These are phyloP conservation scores for Cystobasidium sp. DNA, from an alignment of 1,284 basidiomycete genomes.

Conservation along the genomic window DNA sequence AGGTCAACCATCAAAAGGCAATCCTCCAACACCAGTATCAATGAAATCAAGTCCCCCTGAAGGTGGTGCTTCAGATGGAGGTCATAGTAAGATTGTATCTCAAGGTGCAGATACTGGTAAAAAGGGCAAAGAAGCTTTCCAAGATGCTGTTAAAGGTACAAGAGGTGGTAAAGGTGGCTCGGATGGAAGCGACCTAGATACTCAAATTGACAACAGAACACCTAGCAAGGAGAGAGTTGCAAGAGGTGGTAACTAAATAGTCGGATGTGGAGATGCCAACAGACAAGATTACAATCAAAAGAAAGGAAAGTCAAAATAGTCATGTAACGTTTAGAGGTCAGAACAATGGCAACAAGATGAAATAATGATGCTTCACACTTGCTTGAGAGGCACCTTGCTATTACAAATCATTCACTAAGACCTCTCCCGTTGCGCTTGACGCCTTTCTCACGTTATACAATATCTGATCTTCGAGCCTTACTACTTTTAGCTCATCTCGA, in stretches of 20 bases:
- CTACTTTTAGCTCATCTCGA: constrained; percentile 36
- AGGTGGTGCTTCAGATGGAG: constrained; percentile 8
- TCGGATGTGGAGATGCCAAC: background rate
- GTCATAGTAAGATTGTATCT: constrained; percentile 27
- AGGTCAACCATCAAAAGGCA: constrained; percentile 34
- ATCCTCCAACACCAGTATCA: constrained; percentile 26
- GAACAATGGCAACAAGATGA: too few relatives aligned
- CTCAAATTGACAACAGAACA: constrained; percentile 35
- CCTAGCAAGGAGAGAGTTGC: constrained; percentile 36
- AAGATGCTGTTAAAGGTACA: constrained; percentile 41
- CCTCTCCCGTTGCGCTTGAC: too few relatives aligned
- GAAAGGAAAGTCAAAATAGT: too few relatives aligned
- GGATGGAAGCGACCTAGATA: constrained; percentile 19
- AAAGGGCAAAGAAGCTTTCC: constrained; percentile 43
- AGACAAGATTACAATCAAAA: background rate
- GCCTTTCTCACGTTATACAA: background rate
- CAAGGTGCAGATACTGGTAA: constrained; percentile 27
- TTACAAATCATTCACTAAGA: too few relatives aligned
- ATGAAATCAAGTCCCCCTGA: constrained; percentile 38
- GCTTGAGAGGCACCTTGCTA: too few relatives aligned
- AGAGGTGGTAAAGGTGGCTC: constrained; percentile 16
- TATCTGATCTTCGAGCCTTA: background rate
- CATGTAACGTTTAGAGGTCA: too few relatives aligned
- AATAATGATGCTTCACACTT: too few relatives aligned
- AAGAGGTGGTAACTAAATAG: constrained; percentile 36